Conservation (phyloP, 805 yeast genomes). For the Cyberlindnera mycetangii region DNA sequence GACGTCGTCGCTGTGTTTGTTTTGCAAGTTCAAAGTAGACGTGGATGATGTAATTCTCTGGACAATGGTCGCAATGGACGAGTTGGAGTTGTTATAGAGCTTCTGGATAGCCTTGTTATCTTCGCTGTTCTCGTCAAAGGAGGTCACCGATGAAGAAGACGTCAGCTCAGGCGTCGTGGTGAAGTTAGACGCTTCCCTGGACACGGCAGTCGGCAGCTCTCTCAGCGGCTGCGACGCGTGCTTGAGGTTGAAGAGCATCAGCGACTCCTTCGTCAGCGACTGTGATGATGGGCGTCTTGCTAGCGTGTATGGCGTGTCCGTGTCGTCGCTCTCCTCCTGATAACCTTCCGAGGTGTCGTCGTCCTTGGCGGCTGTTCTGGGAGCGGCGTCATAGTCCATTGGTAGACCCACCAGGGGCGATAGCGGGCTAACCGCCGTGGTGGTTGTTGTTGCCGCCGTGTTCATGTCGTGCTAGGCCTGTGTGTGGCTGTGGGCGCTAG, state of each 20-base stretch:
- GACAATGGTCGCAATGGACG: slow-evolving; percentile 27
- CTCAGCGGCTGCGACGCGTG: slow-evolving; percentile 6
- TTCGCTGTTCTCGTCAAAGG: slow-evolving; percentile 22
- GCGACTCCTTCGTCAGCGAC: slow-evolving; percentile 13
- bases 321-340: slow-evolving; percentile 7
- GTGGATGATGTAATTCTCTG: slow-evolving; percentile 24
- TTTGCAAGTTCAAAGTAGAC: slow-evolving; percentile 20
- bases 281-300: slow-evolving; percentile 1
- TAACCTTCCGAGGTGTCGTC: slow-evolving; percentile 1
- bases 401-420: background rate
- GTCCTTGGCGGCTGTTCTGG: background rate
- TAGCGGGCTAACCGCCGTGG: background rate
- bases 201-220: background rate
- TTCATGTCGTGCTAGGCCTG: background rate
- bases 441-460: background rate
- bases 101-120: slow-evolving; percentile 16
- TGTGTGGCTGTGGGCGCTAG: background rate
- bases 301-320: background rate
- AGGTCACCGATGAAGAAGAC: slow-evolving; percentile 21
- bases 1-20: background rate
- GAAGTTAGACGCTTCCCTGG: slow-evolving; percentile 13
- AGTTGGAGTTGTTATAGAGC: slow-evolving; percentile 20
- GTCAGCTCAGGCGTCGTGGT: slow-evolving; percentile 20
- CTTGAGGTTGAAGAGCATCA: slow-evolving; percentile 10
- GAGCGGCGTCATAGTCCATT: background rate